These are phyloP conservation scores for Ceratocystis ficicola DNA, from an alignment of 2,329 filamentous ascomycete genomes.

Conservation along the genomic window DNA sequence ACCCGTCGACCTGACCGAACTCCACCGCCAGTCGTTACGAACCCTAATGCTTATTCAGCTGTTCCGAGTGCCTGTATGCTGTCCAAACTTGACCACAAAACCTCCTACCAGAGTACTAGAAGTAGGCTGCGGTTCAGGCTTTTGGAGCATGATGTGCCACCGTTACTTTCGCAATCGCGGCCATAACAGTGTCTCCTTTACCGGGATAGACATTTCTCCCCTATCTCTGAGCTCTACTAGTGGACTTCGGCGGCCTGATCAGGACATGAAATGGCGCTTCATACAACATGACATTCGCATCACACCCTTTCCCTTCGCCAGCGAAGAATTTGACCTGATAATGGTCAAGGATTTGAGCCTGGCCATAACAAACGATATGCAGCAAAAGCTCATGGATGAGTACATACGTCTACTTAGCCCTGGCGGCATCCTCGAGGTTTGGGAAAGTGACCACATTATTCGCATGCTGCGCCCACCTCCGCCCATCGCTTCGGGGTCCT, in stretches of 20 bases:
- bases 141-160: conserved; percentile 85
- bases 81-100: conserved; percentile 50
- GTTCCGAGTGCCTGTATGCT: conserved; percentile 68
- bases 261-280: conserved; percentile 78
- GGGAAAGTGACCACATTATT: conserved; percentile 78
- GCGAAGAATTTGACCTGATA: conserved; percentile 74
- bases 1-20: conserved; percentile 73
- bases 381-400: conserved; percentile 52
- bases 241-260: conserved; percentile 40
- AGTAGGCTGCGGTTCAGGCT: conserved; percentile 72
- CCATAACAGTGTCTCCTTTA: conserved; percentile 59
- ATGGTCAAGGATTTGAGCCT: conserved; percentile 77
- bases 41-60: conserved; percentile 71
- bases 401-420: conserved; percentile 63
- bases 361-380: conserved; percentile 46
- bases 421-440: conserved; percentile 72
- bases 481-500: conserved; percentile 34
- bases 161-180: conserved; percentile 61
- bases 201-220: conserved; percentile 69
- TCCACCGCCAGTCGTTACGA: conserved; percentile 75
- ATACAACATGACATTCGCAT: conserved; percentile 75
- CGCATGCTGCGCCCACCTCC: conserved; percentile 73
- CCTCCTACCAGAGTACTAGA: conserved; percentile 72
- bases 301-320: conserved; percentile 62
- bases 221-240: conserved; percentile 39